Conservation (phyloP, 2,329 filamentous ascomycete species). For the Pseudopithomyces chartarum region DNA sequence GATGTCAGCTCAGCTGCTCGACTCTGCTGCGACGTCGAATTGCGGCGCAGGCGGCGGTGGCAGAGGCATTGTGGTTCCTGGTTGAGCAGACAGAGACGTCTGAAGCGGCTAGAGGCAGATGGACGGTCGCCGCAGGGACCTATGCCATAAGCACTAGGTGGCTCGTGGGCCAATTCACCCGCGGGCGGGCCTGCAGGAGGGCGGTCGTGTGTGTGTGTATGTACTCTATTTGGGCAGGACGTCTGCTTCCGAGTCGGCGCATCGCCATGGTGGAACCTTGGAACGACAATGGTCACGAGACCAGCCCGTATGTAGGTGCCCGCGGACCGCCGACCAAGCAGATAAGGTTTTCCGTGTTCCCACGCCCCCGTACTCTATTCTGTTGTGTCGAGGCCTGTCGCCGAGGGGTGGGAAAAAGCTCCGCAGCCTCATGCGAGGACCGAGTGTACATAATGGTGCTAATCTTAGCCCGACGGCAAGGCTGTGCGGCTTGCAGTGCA, state of each 20-base stretch:
- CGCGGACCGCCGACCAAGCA: no score
- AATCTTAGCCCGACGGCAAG: constrained; percentile 2
- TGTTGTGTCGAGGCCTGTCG: background rate
- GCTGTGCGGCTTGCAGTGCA: background rate
- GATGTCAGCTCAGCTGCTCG: background rate
- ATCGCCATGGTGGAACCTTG: no score
- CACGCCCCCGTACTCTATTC: background rate
- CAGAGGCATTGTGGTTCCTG: background rate
- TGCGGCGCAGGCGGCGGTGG: constrained; percentile 1
- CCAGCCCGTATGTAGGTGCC: no score
- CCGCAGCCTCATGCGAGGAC: background rate
- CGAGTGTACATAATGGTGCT: background rate
- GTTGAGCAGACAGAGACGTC: background rate
- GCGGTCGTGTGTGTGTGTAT: background rate
- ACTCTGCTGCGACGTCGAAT: background rate
- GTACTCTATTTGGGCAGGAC: no score
- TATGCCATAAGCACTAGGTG: constrained; percentile 6
- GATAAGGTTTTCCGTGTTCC: no score
- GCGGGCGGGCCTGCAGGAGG: background rate
- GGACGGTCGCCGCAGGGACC: constrained; percentile 3
- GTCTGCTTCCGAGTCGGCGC: no score
- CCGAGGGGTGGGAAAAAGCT: background rate
- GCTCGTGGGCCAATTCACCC: background rate
- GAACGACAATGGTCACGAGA: no score
- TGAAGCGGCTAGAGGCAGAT: constrained; percentile 2